Conservation (phyloP, 768 basidiomycete genomes). For the Punctularia strigosozonata region DNA sequence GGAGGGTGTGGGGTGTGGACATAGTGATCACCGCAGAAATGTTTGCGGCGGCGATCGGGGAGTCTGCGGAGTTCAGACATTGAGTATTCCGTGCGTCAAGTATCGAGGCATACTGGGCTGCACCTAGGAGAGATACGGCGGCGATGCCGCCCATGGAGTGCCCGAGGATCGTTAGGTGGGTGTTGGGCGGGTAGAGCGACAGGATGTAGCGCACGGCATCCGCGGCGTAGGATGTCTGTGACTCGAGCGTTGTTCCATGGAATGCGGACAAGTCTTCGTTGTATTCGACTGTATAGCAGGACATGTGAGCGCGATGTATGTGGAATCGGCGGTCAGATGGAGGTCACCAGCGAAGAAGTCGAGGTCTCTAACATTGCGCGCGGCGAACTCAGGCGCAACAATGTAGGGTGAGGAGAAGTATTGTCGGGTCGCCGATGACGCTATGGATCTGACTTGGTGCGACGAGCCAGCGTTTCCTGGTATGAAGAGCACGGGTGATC, state of each 20-base stretch:
- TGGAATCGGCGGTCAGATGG: neutral
- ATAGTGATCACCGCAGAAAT: slow-evolving; percentile 86
- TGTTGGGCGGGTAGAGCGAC: slow-evolving; percentile 54
- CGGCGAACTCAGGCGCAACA: slow-evolving; percentile 40
- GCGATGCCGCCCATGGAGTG: slow-evolving; percentile 99
- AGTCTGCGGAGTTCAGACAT: no score
- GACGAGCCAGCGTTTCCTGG: slow-evolving; percentile 97
- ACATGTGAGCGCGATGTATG: neutral
- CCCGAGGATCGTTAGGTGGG: slow-evolving; percentile 67
- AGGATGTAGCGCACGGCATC: slow-evolving; percentile 69
- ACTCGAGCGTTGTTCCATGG: slow-evolving; percentile 77
- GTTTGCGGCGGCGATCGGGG: slow-evolving; percentile 41
- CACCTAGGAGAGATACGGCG: slow-evolving; percentile 71
- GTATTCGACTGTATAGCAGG: slow-evolving; percentile 59
- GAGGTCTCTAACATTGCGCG: slow-evolving; percentile 37
- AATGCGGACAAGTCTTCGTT: slow-evolving; percentile 97
- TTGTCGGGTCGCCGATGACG: slow-evolving; percentile 79
- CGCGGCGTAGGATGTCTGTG: slow-evolving; percentile 67
- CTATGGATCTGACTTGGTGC: slow-evolving; percentile 88
- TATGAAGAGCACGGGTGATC: slow-evolving; percentile 88
- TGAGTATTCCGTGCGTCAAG: no score
- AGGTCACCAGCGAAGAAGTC: slow-evolving; percentile 80
- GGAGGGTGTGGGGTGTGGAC: slow-evolving; percentile 84
- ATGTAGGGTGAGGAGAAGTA: slow-evolving; percentile 54
- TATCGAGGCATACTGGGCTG: no score